Evolutionary conservation across 1,139 yeast species (phyloP), one percentile per base, ranked within the genome.

Genomic region (Saccharomyces pastorianus): DNA sequence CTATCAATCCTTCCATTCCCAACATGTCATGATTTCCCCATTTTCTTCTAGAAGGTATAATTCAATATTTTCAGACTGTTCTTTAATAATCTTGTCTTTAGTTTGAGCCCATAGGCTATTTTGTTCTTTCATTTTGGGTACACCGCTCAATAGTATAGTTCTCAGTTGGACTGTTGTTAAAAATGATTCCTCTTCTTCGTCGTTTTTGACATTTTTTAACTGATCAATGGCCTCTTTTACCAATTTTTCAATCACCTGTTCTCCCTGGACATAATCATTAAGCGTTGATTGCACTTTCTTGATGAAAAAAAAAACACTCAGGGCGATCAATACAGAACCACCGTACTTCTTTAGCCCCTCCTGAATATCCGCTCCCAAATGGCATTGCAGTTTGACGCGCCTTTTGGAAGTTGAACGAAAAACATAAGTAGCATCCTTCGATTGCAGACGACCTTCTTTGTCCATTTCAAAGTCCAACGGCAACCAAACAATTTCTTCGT

Each of bases 1-100:
- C 13, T 4, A 25, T 38, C 29, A 49, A 3, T 38, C 27, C 3
- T 34, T 76, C 95, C 95, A 89, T 63, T 85, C 88, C 96, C 96
- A 89, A 17, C 86, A 88, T 64, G 83, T 81, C 78, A 86, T 79
- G 58, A 89, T 85, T 63, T 89, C 96, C 7, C 96, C 96, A 61
- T 84, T 85, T 48, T 82, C 75, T 65, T 89, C 96, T 56, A 81
- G 71, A 42, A 60, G 58, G 20, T 50, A 58, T 11, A 57, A 49
- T 6, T 53, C 47, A n/a, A 62, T 51, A 41, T 55, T 49, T 9
- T 56, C 49, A 34, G 41, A 46, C 47, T 48, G 48, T 88, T 85
- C 51, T 72, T 70, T 62, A 88, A 96, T 9, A 89, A 80, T 48
- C 73, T 74, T 26, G 68, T 67, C 48, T 78, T 74, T 6, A 88